Evolutionary conservation across 2,329 filamentous ascomycete genomes (phyloP), one percentile per base, ranked within the genome.

Genomic region (Phaeoacremonium minimum): DNA sequence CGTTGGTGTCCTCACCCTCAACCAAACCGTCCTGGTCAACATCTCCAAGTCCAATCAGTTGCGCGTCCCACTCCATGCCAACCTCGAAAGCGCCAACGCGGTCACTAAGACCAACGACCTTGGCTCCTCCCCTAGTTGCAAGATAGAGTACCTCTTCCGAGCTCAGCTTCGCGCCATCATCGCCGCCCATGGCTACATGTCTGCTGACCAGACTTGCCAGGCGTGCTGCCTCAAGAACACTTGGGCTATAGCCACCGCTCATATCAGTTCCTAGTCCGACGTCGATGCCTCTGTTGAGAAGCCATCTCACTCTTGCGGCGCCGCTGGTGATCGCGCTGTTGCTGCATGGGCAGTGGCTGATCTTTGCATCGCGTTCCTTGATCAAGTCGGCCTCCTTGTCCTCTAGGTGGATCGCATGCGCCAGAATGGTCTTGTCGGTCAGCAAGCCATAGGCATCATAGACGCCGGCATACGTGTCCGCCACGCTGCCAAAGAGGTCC

Each of bases 221-320:
- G 12, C 90, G 67, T 30, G 83, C 87, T n/a, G 87, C 82, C 46
- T 93, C 86, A 0, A 97, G 73, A 8, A 97, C 76, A 42, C 80
- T 87, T 0, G 87, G 74, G 37, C 80, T 86, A 57, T 91, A 96
- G 0, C 93, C 93, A 4, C 91, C 93, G 49, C 80, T 86, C 40
- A 97, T 80, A 58, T 98, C 93, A 0, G 91, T 97, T 0, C 93
- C 93, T 0, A 98, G 65, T 0, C 93, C 91, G 6, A 96, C 80
- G 0, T 77, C 79, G 31, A 97, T 72, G 0, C 87, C 88, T 35
- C 74, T 72, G 15, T 88, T 75, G 35, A 95, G 69, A 48, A 95
- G 57, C 60, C 75, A 75, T 14, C 91, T 73, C 3, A 98, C 83
- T 4, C 77, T 79, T 7, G 87, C 86, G 33, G 82, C 74, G 0